Evolutionary conservation across 23 red algal genomes (phyloP), one percentile per base, ranked within the genome.

Genomic region (Gracilaria caudata): DNA sequence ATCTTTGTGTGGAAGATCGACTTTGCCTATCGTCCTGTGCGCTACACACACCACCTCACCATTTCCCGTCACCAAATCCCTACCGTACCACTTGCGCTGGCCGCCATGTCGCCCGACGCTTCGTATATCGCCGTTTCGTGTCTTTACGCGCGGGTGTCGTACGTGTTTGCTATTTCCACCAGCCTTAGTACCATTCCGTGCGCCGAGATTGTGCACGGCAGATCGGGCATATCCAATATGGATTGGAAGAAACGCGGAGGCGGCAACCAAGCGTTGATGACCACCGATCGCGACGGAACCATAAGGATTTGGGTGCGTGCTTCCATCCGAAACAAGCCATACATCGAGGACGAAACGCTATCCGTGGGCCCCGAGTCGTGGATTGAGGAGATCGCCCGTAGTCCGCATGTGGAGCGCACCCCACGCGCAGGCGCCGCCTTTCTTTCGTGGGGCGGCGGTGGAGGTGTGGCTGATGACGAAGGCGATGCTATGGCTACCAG

Each of bases 241-340:
- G 83, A 93, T 24, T 97, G 94, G 94, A 97, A 97, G 71, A 73
- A 56, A 35, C 54, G 88, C 12, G 89, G 94, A 21, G 91, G 90
- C 16, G 94, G 94, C 33, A 86, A 88, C 82, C 80, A 80, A 32
- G 94, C 94, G 51, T 80, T 97, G n/a, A 86, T 97, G 70, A 90
- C 89, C 26, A 59, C 78, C 8, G 94, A 97, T 82, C 65, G 60
- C 70, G 94, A 97, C 71, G 94, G 94, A 14, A 90, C 63, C 21
- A 41, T 97, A 41, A 83, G 91, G 6, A 57, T 97, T 24, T 97
- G 91, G 90, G 89, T 91, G 7, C 77, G 86, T 36, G 76, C 82
- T 19, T 80, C 64, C 13, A 33, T 51, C 2, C 43, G 46, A n/a
- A 64, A 46, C 43, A 63, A 60, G 20, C 37, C 58, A 13, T 39